phyloP scores from a whole-genome alignment of 2,329 filamentous ascomycete genomes.

The Monilinia fructigena region DNA sequence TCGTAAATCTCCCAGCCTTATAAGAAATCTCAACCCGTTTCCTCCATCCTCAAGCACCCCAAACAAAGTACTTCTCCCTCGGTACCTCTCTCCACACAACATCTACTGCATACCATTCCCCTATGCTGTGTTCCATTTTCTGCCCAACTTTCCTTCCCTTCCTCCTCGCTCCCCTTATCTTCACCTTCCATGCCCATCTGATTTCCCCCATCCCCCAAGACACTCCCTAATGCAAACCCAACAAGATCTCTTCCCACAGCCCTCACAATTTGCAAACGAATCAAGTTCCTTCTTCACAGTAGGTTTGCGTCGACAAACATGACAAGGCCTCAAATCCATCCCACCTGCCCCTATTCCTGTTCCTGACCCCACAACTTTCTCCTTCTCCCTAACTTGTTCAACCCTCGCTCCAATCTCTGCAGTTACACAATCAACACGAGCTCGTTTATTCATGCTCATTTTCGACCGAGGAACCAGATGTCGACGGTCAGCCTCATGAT shows the following conservation, averaged over 20 bases:
- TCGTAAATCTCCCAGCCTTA: background rate
- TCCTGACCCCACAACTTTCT: background rate
- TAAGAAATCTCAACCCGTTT: slow-evolving; percentile 12
- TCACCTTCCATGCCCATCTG: slow-evolving; percentile 21
- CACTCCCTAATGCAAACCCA: slow-evolving; percentile 69
- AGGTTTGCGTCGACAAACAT: slow-evolving; percentile 66
- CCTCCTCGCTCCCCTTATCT: background rate
- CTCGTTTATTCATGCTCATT: slow-evolving; percentile 16
- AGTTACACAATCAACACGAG: slow-evolving; percentile 8
- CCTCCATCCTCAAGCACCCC: slow-evolving; percentile 51
- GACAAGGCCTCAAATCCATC: slow-evolving; percentile 53
- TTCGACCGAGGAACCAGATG: slow-evolving; percentile 13
- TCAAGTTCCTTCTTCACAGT: slow-evolving; percentile 65
- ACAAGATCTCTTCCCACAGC: slow-evolving; percentile 62
- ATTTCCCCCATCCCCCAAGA: slow-evolving; percentile 32
- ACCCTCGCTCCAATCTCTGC: background rate
- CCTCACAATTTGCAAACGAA: slow-evolving; percentile 62
- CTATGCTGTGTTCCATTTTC: slow-evolving; percentile 27
- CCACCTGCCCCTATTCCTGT: background rate
- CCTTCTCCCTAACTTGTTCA: background rate
- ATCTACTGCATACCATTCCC: slow-evolving; percentile 62
- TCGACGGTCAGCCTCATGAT: slow-evolving; percentile 12
- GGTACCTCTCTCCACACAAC: slow-evolving; percentile 63
- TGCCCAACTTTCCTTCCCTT: slow-evolving; percentile 1
- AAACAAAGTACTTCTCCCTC: slow-evolving; percentile 67